A percentile compares a stretch with the other conserved stretches of the same genome.
Evolutionary conservation across 148 eudicot genomes (phyloP).

Genomic region (Euryodendron excelsum): DNA sequence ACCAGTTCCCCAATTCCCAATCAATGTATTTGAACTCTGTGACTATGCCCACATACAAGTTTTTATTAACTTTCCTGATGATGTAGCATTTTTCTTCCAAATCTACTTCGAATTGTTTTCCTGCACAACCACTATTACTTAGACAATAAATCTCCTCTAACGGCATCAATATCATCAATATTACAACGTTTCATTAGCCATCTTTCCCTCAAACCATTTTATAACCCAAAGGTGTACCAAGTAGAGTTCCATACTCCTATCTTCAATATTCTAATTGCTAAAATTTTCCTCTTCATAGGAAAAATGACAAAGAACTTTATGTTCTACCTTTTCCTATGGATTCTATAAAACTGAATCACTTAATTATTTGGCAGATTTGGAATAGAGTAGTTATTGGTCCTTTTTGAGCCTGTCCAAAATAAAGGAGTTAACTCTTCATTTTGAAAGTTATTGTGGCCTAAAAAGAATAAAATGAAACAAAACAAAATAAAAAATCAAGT

Average conservation of each 20-base stretch:
- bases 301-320: background rate
- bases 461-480: too few relatives aligned
- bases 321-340: background rate
- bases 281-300: background rate
- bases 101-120: too few relatives aligned
- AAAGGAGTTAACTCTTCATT: background rate
- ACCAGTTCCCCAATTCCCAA: background rate
- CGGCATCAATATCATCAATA: too few relatives aligned
- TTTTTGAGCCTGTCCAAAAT: background rate
- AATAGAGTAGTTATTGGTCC: background rate
- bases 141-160: too few relatives aligned
- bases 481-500: too few relatives aligned
- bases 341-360: background rate
- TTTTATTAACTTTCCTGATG: background rate
- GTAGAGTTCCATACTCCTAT: too few relatives aligned
- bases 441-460: background rate
- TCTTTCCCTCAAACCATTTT: too few relatives aligned
- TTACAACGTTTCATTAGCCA: too few relatives aligned
- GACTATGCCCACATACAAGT: background rate
- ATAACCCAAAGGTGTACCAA: too few relatives aligned
- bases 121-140: too few relatives aligned
- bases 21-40: background rate
- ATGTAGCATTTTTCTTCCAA: background rate
- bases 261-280: background rate
- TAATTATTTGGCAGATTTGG: background rate